A percentile compares a stretch with the other conserved stretches of the same genome.
These are phyloP conservation scores for Vigna angularis DNA, from an alignment of 306 rosid genomes.

Conservation along the genomic window DNA sequence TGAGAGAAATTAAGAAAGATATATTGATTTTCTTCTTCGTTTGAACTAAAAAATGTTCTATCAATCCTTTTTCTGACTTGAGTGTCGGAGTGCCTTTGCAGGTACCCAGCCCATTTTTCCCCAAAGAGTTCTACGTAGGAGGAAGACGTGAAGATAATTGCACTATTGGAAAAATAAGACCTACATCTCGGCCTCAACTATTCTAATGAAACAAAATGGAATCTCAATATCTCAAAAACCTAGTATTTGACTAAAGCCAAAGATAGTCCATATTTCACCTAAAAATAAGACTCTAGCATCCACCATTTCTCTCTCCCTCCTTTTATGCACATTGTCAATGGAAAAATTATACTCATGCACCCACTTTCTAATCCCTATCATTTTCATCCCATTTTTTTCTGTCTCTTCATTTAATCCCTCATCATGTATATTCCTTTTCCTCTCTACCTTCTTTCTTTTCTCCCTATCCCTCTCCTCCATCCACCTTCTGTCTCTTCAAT, in stretches of 20 bases:
- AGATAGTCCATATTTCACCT: not conserved
- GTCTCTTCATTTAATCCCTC: not conserved
- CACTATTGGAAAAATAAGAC: too few relatives aligned
- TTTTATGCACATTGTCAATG: too few relatives aligned
- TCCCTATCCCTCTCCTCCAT: not conserved
- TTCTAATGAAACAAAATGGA: too few relatives aligned
- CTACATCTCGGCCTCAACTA: too few relatives aligned
- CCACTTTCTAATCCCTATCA: not conserved
- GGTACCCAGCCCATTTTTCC: too few relatives aligned
- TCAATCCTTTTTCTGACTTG: too few relatives aligned
- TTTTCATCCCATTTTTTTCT: not conserved
- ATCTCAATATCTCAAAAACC: not conserved
- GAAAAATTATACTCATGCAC: not conserved
- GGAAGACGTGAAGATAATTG: too few relatives aligned
- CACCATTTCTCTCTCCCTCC: not conserved
- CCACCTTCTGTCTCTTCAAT: not conserved
- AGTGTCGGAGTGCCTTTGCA: too few relatives aligned
- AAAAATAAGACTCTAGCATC: not conserved
- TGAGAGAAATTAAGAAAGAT: too few relatives aligned
- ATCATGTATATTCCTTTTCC: not conserved
- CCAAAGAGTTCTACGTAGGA: too few relatives aligned
- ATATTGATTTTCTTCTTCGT: too few relatives aligned
- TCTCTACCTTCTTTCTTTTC: not conserved
- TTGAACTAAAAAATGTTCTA: too few relatives aligned
- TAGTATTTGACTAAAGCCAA: not conserved